Conservation (phyloP, 768 basidiomycete genomes). For the Calocera viscosa region DNA sequence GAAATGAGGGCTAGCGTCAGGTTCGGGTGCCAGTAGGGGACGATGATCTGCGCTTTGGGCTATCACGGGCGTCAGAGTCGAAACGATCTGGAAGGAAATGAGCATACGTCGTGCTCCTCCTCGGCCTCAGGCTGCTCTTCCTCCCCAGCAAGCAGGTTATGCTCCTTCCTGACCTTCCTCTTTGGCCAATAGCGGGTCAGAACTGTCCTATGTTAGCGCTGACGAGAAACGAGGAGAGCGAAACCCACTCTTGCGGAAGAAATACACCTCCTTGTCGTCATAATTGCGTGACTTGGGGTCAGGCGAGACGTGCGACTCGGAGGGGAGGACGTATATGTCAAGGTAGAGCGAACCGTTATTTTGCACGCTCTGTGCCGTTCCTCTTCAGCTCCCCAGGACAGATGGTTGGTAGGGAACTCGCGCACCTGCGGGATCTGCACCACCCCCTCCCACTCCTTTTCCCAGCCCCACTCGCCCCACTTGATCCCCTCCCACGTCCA, state of each 20-base stretch:
- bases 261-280: conserved; percentile 37
- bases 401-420: not conserved
- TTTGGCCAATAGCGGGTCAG: conserved; percentile 75
- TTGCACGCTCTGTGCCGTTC: not conserved
- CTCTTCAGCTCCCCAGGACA: not conserved
- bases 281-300: not conserved
- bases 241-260: conserved; percentile 63
- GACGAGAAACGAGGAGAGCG: conserved; percentile 5
- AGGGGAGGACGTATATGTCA: conserved; percentile 13
- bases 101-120: conserved; percentile 27
- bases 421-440: not conserved
- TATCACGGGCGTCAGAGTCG: conserved; percentile 10
- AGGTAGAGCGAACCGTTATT: conserved; percentile 5
- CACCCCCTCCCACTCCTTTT: not conserved
- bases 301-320: not conserved
- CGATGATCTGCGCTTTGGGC: conserved; percentile 44
- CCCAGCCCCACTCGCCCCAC: conserved; percentile 5
- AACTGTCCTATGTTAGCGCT: conserved; percentile 34
- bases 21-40: conserved; percentile 83
- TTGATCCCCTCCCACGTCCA: not conserved
- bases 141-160: conserved; percentile 51
- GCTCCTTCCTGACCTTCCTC: conserved; percentile 61
- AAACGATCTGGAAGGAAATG: conserved; percentile 9
- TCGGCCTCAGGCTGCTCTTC: conserved; percentile 28
- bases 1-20: conserved; percentile 77